These are phyloP conservation scores for Mrakia blollopis DNA, from an alignment of 768 basidiomycete genomes.

Conservation along the genomic window DNA sequence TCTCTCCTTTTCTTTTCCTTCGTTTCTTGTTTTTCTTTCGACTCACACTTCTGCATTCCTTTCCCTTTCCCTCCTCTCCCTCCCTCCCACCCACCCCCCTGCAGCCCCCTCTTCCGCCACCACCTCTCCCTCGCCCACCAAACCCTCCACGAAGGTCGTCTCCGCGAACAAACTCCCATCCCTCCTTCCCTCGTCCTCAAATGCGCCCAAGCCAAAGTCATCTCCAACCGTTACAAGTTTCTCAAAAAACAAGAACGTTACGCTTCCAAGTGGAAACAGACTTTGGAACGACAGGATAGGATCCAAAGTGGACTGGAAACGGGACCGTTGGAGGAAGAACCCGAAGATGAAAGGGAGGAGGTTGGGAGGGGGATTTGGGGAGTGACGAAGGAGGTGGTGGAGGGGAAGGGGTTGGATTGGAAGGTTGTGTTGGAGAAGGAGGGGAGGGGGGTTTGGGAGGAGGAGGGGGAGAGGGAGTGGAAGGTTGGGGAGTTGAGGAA, in stretches of 20 bases:
- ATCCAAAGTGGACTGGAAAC: no score
- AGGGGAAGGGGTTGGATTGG: neutral
- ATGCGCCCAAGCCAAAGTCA: neutral
- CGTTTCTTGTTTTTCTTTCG: neutral
- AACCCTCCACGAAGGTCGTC: neutral
- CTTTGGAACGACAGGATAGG: neutral
- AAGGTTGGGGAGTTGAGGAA: neutral
- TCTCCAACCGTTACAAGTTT: neutral
- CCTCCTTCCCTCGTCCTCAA: neutral
- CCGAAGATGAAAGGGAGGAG: no score
- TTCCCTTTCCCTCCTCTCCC: neutral
- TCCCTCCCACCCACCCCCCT: neutral
- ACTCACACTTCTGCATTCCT: neutral
- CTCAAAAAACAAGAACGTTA: neutral
- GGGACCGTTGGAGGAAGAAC: no score
- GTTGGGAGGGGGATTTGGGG: no score
- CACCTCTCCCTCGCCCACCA: neutral
- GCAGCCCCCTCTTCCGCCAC: neutral
- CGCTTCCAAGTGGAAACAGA: neutral
- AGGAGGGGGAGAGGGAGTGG: neutral
- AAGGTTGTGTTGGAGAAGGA: neutral
- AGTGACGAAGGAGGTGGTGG: neutral
- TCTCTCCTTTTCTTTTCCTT: neutral
- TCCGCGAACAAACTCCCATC: neutral
- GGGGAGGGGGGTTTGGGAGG: neutral